Base-by-base conservation (phyloP, 2,329 filamentous ascomycete species). In the Ophiostoma ulmi region DNA sequence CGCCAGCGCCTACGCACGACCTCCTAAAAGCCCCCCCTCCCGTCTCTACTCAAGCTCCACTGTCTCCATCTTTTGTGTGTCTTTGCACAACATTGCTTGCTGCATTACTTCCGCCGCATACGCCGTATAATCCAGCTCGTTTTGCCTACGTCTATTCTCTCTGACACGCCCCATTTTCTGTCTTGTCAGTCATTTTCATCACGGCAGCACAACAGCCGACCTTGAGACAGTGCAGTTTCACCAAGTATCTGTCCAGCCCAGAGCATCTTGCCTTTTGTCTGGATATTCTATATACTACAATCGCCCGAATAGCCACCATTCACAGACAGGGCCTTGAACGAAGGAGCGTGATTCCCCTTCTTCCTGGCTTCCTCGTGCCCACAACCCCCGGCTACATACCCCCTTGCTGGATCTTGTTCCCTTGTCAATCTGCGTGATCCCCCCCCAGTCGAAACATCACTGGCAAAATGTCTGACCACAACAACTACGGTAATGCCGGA, bases 381-480 rank as follows among this genome's bases (percentile, higher is more conserved):
- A 31, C 58, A 31, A 31, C 58, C 58, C 26, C 58, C 14, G 58
- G n/a, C 55, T 61, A 17, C 26, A 48, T 39, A 48, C 44, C 44
- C 44, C 55, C 55, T 61, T 17, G 55, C 55, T 36, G 17, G n/a
- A 36, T 17, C 13, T 36, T 63, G 58, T 31, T 41, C 41, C 63
- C 36, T 41, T 66, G 63, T n/a, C 36, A 38, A n/a, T n/a, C 64
- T 44, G 20, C n/a, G 38, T 17, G 5, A n/a, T 36, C 63, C 64
- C n/a, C 14, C 7, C 39, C 39, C 65, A 26, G 38, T 20, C 39
- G 13, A 17, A 67, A 48, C 22, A 68, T 14, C 31, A 38, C 36
- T 31, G n/a, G 17, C 65, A 70, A 72, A 67, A 75, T 76, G 75
- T 69, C 74, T 38, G 74, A 74, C 41, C 73, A 74, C 67, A 72